Base-by-base conservation (phyloP, 2,329 filamentous ascomycete genomes). In the Neonectria hederae region DNA sequence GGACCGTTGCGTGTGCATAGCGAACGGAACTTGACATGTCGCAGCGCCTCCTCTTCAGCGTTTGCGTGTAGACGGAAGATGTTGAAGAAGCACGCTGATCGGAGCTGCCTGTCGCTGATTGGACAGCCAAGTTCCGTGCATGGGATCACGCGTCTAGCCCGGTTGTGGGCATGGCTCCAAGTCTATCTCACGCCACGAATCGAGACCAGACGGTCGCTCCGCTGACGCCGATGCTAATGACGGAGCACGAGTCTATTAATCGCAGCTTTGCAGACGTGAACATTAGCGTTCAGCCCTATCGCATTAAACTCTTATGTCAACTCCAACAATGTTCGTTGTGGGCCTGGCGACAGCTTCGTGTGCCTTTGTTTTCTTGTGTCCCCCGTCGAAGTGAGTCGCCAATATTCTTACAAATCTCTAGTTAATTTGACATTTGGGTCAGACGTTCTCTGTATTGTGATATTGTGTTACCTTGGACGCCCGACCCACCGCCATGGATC, bases 1-100 rank as follows among this genome's bases (percentile, higher is more conserved):
- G 68, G 63, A 67, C 72, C 66, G 72, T 70, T 67, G 64, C 42
- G 57, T 69, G 69, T 72, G 66, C 72, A 73, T 74, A 66, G 65
- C 63, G 65, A 74, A 58, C 65, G 55, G 65, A 69, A 65, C 66
- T 62, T 60, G 63, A 62, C 65, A 63, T 73, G 72, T 67, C 65
- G 67, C 70, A 61, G 46, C 67, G 58, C 67, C 63, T 65, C 65
- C 54, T 67, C 60, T 52, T 48, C 43, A 30, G 51, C 60, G 21
- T 45, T 51, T 60, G 59, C 68, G 58, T 42, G 66, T 49, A 63
- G 54, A 63, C 60, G 53, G n/a, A 5, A 21, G 38, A 60, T 49
- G 57, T 62, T 72, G 62, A 65, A 67, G 67, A 68, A 62, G 61
- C 56, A 54, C 53, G 38, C 17, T 22, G 32, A 10, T 65, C 42